phyloP scores from a whole-genome alignment of 768 basidiomycete species.

The Mycena pura region DNA sequence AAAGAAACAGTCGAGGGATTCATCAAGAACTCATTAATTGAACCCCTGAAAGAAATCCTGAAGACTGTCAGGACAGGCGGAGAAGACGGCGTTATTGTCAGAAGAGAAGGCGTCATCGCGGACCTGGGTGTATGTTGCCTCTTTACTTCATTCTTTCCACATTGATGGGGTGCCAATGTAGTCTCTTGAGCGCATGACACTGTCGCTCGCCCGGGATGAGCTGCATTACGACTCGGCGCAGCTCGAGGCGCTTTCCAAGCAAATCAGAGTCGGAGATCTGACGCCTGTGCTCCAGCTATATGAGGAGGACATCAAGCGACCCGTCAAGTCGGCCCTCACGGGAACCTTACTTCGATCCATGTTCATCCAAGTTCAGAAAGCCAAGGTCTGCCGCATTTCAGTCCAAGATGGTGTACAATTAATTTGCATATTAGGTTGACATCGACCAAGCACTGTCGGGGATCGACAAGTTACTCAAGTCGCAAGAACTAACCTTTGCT shows the following conservation, averaged over 20 bases:
- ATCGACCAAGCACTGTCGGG: constrained; percentile 58
- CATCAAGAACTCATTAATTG: constrained; percentile 82
- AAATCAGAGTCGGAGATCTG: constrained; percentile 81
- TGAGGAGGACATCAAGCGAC: constrained; percentile 91
- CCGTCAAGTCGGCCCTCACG: constrained; percentile 77
- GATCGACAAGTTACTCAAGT: constrained; percentile 92
- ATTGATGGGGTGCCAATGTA: constrained; percentile 35
- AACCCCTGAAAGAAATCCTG: constrained; percentile 82
- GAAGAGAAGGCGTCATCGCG: constrained; percentile 80
- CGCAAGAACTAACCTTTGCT: constrained; percentile 94
- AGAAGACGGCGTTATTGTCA: constrained; percentile 77
- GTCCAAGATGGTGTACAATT: background rate
- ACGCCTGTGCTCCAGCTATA: constrained; percentile 87
- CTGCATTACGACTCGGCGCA: constrained; percentile 68
- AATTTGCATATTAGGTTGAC: constrained; percentile 9
- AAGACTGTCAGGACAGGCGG: constrained; percentile 85
- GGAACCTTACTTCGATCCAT: constrained; percentile 85
- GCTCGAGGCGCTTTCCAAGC: constrained; percentile 66
- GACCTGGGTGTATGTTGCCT: constrained; percentile 70
- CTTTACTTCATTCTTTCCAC: background rate
- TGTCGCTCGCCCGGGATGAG: constrained; percentile 84
- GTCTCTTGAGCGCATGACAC: constrained; percentile 93
- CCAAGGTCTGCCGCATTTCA: constrained; percentile 59
- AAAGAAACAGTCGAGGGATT: constrained; percentile 75
- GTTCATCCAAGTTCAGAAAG: constrained; percentile 94